A percentile compares a stretch with the other conserved stretches of the same genome.
Evolutionary conservation across 2,329 filamentous ascomycete species (phyloP).

Genomic region (Phyllosticta citribraziliensis): DNA sequence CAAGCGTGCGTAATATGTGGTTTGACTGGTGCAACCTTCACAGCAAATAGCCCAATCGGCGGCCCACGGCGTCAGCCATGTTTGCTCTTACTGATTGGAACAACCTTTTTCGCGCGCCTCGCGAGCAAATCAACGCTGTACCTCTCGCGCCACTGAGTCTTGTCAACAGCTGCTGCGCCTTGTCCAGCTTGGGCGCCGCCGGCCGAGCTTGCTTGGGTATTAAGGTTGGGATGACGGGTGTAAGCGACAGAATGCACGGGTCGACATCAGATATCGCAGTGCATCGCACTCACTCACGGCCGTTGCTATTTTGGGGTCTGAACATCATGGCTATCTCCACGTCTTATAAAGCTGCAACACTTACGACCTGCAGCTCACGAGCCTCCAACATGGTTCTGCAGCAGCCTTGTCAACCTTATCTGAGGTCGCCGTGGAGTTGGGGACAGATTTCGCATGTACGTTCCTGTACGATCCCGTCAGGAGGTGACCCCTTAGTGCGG

Average conservation of each 20-base stretch:
- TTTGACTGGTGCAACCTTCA: background rate
- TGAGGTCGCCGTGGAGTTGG: background rate
- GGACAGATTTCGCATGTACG: background rate
- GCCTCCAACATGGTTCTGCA: background rate
- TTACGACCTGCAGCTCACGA: background rate
- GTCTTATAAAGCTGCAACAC: background rate
- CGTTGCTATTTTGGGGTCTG: background rate
- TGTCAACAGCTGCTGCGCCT: background rate
- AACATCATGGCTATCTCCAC: background rate
- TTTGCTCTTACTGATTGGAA: background rate
- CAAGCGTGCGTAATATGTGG: background rate
- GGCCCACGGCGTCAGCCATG: background rate
- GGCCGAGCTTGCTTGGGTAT: background rate
- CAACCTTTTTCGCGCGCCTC: background rate
- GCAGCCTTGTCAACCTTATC: background rate
- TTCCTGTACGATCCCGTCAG: background rate
- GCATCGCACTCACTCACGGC: background rate
- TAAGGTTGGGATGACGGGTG: background rate
- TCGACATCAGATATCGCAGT: background rate
- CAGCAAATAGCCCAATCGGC: background rate
- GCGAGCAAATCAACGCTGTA: background rate
- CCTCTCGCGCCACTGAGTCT: background rate
- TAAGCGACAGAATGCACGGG: background rate
- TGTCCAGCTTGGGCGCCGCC: background rate
- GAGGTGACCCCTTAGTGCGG: background rate